A percentile compares a stretch with the other conserved stretches of the same genome.
Conservation (phyloP, 1,284 basidiomycete species). For the Irpex rosettiformis region DNA sequence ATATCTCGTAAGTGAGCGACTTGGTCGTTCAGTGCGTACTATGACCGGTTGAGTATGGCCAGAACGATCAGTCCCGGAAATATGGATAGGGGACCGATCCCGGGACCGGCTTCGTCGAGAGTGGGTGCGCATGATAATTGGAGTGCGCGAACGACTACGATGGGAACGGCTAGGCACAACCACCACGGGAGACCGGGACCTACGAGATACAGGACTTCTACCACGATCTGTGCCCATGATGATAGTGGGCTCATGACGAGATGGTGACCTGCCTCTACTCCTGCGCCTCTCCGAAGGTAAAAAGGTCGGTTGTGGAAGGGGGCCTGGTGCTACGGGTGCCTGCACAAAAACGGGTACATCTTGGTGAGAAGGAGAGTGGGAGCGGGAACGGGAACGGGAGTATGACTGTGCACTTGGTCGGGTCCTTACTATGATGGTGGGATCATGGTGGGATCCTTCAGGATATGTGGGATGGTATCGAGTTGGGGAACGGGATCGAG, state of each 20-base stretch:
- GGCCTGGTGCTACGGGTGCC: background rate
- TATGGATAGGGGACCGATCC: background rate
- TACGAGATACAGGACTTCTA: too few relatives aligned
- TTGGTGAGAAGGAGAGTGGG: slow-evolving; percentile 14
- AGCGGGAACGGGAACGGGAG: slow-evolving; percentile 4
- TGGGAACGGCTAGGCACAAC: background rate
- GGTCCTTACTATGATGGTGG: background rate
- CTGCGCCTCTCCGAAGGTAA: background rate
- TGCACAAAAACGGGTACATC: background rate
- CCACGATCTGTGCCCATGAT: background rate
- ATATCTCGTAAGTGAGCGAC: too few relatives aligned
- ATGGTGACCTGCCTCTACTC: background rate
- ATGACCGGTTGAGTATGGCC: background rate
- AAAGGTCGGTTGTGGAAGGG: background rate
- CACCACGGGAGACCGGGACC: background rate
- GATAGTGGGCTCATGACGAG: background rate
- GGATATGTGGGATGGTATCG: background rate
- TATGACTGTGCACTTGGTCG: background rate
- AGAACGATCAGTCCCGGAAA: background rate
- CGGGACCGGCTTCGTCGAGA: background rate
- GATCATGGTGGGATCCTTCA: background rate
- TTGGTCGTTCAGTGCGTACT: background rate
- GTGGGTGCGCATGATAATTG: background rate
- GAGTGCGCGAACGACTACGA: background rate
- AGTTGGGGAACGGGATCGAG: slow-evolving; percentile 4